Evolutionary conservation across 164 flowering plant species (phyloP).

Genomic region (Cinnamomum chago): DNA sequence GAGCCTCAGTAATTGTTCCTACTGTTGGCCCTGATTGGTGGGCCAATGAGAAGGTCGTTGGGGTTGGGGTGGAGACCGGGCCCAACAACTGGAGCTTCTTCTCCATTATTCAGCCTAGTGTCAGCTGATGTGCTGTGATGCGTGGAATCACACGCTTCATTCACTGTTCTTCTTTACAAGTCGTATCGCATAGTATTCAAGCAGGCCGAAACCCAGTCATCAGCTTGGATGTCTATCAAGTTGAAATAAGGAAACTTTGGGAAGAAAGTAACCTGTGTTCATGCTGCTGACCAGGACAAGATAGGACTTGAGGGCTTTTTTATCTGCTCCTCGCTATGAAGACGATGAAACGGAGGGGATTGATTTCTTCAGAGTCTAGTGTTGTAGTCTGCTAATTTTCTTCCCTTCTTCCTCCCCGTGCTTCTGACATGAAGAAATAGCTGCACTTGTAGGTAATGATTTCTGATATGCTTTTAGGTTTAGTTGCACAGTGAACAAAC

Average conservation of each 20-base stretch:
- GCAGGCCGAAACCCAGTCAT: not conserved
- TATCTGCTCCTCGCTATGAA: not conserved
- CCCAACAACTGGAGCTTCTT: slow-evolving; percentile 69
- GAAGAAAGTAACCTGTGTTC: not conserved
- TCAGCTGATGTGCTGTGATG: slow-evolving; percentile 35
- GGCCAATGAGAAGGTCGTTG: slow-evolving; percentile 56
- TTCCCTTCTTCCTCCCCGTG: too few relatives aligned
- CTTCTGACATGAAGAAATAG: not conserved
- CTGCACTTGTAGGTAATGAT: not conserved
- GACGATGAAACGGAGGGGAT: not conserved
- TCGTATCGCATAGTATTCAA: not conserved
- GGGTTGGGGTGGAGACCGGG: slow-evolving; percentile 32
- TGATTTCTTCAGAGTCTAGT: too few relatives aligned
- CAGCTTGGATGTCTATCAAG: not conserved
- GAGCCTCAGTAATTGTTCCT: slow-evolving; percentile 30
- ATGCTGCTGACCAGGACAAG: not conserved
- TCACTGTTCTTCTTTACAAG: not conserved
- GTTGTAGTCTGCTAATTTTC: not conserved
- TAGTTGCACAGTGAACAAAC: not conserved
- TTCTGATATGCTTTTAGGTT: not conserved
- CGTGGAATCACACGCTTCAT: not conserved
- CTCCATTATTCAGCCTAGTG: slow-evolving; percentile 71
- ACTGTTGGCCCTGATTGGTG: slow-evolving; percentile 61
- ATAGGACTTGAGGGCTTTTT: not conserved
- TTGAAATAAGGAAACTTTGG: not conserved